These are phyloP conservation scores for Anaeramoeba flamelloides DNA, from an alignment of 78 protist species.

Conservation along the genomic window DNA sequence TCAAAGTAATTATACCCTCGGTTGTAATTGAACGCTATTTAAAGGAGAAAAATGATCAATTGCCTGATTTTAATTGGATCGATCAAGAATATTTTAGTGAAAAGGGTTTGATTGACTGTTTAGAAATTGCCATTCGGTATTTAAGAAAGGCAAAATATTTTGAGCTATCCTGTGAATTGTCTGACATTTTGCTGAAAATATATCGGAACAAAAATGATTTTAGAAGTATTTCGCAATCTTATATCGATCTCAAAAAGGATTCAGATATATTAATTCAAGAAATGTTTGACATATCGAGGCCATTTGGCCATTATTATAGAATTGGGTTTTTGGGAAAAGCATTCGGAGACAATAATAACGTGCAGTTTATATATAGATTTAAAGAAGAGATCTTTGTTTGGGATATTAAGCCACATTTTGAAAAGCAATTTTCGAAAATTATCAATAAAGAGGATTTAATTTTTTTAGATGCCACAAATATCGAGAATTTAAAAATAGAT, in stretches of 20 bases:
- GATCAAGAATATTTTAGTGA: too few species aligned
- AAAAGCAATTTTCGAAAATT: background rate
- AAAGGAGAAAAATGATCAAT: too few species aligned
- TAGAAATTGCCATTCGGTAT: background rate
- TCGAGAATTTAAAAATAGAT: background rate
- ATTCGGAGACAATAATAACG: background rate
- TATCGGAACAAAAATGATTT: background rate
- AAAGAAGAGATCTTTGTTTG: background rate
- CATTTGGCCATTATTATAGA: background rate
- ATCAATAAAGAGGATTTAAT: background rate
- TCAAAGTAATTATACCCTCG: too few species aligned
- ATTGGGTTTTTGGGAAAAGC: background rate
- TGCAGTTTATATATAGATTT: background rate
- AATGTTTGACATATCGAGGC: too few species aligned
- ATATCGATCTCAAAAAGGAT: too few species aligned
- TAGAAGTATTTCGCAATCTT: background rate
- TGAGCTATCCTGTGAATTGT: background rate
- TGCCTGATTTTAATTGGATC: too few species aligned
- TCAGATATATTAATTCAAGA: too few species aligned
- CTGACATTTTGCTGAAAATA: too few species aligned
- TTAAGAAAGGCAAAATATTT: background rate
- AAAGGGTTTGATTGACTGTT: background rate
- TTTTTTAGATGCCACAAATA: background rate
- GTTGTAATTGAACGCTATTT: too few species aligned
- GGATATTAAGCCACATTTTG: background rate